A percentile compares a stretch with the other conserved stretches of the same genome.
Conservation (phyloP, 1,284 basidiomycete genomes). For the Irpex rosettiformis region DNA sequence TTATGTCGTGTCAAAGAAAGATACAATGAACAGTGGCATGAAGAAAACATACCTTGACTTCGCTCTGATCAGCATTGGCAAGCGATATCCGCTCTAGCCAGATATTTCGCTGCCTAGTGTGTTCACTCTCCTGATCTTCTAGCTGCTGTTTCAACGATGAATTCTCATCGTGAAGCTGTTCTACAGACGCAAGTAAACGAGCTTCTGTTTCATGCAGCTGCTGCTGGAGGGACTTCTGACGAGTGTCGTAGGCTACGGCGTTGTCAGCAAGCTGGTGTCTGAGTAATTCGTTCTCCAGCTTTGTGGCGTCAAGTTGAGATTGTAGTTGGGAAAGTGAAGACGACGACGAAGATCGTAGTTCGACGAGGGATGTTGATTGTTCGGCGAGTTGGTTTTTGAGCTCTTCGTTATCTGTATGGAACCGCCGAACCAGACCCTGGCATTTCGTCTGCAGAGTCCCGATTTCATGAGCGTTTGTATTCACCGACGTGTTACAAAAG, state of each 20-base stretch:
- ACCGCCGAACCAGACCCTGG: not conserved
- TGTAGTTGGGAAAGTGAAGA: not conserved
- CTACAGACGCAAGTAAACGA: not conserved
- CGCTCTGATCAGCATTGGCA: conserved; percentile 4
- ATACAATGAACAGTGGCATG: too few relatives aligned
- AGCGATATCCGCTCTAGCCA: conserved; percentile 1
- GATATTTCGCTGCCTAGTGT: not conserved
- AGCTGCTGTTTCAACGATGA: conserved; percentile 5
- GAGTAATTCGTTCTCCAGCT: conserved; percentile 1
- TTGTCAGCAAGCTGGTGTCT: not conserved
- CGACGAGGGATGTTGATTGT: not conserved
- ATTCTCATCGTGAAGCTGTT: conserved; percentile 3
- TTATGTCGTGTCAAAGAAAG: not conserved
- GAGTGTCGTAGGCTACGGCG: not conserved
- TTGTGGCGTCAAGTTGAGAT: not conserved
- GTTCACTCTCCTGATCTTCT: not conserved
- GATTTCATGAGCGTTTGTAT: not conserved
- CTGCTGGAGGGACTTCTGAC: not conserved
- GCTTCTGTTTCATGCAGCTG: not conserved
- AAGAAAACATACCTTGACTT: conserved; percentile 9
- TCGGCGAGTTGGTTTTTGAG: not conserved
- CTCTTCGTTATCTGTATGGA: not conserved
- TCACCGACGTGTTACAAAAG: not conserved
- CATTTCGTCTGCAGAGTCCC: not conserved
- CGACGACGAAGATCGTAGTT: not conserved